These are phyloP conservation scores for Fagus crenata DNA, from an alignment of 306 rosid species.

Conservation along the genomic window DNA sequence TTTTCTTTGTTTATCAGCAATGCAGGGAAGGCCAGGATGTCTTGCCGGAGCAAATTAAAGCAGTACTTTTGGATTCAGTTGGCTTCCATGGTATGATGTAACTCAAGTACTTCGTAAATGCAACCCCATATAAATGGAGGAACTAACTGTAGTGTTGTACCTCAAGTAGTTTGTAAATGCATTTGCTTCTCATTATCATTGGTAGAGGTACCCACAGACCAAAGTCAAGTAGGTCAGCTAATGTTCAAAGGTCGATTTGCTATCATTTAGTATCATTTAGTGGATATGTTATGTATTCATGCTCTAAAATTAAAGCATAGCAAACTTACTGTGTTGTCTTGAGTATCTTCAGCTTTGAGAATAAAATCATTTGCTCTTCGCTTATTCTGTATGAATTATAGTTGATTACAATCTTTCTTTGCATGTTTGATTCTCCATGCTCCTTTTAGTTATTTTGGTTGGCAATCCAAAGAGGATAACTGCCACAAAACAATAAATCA, in stretches of 20 bases:
- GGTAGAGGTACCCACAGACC: constrained; percentile 26
- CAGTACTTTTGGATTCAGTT: constrained; percentile 79
- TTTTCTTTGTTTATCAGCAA: constrained; percentile 56
- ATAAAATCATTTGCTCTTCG: constrained; percentile 19
- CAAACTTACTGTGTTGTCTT: constrained; percentile 26
- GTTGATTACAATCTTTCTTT: not conserved
- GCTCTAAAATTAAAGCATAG: constrained; percentile 10
- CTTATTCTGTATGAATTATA: not conserved
- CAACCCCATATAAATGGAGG: constrained; percentile 25
- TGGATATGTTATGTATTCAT: constrained; percentile 16
- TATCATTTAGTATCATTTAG: constrained; percentile 8
- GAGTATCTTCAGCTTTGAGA: constrained; percentile 16
- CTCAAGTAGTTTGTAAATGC: constrained; percentile 37
- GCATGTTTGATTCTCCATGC: not conserved
- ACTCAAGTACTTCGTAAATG: constrained; percentile 26
- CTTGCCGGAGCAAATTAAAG: constrained; percentile 78
- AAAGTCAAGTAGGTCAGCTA: constrained; percentile 34
- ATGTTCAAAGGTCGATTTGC: constrained; percentile 30
- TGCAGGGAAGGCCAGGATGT: constrained; percentile 86
- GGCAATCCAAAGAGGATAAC: no score
- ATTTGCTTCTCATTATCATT: constrained; percentile 24
- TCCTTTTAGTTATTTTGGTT: no score
- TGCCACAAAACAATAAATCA: no score
- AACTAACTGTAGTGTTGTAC: constrained; percentile 32
- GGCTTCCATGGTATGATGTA: constrained; percentile 65